Conservation (phyloP, 805 yeast genomes). For the Tetrapisispora arboricola region DNA sequence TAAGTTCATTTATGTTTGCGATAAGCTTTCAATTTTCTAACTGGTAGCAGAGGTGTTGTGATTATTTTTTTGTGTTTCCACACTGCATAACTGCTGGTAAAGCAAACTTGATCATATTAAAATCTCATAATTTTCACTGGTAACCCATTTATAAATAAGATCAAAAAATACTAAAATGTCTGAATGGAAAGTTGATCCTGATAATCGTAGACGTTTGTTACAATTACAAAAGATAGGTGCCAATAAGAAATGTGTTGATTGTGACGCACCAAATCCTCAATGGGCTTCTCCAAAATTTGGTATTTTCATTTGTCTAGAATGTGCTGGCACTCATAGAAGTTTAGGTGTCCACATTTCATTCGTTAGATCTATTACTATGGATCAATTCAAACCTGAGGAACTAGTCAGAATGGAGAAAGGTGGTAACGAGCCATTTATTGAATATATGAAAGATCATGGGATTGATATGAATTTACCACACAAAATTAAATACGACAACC, state of each 20-base stretch:
- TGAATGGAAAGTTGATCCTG: constrained; percentile 90
- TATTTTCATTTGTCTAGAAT: constrained; percentile 90
- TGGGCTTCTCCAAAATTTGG: constrained; percentile 99
- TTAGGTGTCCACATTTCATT: constrained; percentile 94
- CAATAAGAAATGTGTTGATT: constrained; percentile 87
- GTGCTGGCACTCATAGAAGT: constrained; percentile 95
- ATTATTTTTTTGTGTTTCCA: no score
- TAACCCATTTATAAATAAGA: not conserved
- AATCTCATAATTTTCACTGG: not conserved
- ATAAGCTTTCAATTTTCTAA: no score
- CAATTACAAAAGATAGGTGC: constrained; percentile 72
- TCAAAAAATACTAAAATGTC: constrained; percentile 27
- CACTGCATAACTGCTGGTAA: no score
- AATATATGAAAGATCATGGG: constrained; percentile 64
- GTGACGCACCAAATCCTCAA: constrained; percentile 93
- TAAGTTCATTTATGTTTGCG: no score
- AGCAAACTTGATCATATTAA: no score
- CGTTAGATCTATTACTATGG: constrained; percentile 96
- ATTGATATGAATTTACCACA: constrained; percentile 55
- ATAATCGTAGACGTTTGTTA: constrained; percentile 68
- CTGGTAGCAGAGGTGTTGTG: no score
- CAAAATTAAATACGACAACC: constrained; percentile 70
- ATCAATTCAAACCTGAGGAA: constrained; percentile 93
- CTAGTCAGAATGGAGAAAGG: constrained; percentile 85
- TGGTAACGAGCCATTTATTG: constrained; percentile 70